These are phyloP conservation scores for Quercus tomentella DNA, from an alignment of 331 rosid genomes.

Conservation along the genomic window DNA sequence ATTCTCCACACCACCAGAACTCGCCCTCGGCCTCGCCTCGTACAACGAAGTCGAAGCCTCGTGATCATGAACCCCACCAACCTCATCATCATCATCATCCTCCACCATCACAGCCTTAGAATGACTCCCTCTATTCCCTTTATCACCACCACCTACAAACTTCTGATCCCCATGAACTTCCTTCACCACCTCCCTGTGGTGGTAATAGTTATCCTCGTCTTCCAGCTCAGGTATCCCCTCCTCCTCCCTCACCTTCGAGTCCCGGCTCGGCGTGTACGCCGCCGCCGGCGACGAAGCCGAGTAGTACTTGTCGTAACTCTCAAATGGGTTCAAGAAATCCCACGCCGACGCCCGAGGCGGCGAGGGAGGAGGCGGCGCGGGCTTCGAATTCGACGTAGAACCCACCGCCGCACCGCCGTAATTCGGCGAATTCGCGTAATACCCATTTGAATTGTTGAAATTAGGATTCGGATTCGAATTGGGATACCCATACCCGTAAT, in stretches of 20 bases:
- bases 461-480: not conserved
- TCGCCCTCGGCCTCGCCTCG: constrained; percentile 39
- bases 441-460: constrained; percentile 33
- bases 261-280: constrained; percentile 57
- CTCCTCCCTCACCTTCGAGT: constrained; percentile 80
- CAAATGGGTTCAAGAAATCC: constrained; percentile 71
- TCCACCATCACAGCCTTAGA: constrained; percentile 15
- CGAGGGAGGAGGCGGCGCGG: constrained; percentile 76
- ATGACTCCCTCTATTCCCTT: constrained; percentile 1
- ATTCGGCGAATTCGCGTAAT: constrained; percentile 33
- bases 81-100: too few relatives aligned
- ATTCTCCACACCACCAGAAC: constrained; percentile 12
- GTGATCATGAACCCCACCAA: constrained; percentile 20
- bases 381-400: constrained; percentile 42
- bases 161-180: constrained; percentile 66
- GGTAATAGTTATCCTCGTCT: constrained; percentile 60
- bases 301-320: constrained; percentile 35
- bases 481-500: constrained; percentile 10
- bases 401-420: not conserved
- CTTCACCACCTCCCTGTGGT: constrained; percentile 72
- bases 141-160: constrained; percentile 28
- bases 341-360: constrained; percentile 73
- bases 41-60: constrained; percentile 37
- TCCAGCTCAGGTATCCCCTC: constrained; percentile 99
- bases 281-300: not conserved